Percentiles rank a stretch among this genome's conserved stretches.
phyloP scores from a whole-genome alignment of 2,329 filamentous ascomycete genomes.

The Penicillium sp. region DNA sequence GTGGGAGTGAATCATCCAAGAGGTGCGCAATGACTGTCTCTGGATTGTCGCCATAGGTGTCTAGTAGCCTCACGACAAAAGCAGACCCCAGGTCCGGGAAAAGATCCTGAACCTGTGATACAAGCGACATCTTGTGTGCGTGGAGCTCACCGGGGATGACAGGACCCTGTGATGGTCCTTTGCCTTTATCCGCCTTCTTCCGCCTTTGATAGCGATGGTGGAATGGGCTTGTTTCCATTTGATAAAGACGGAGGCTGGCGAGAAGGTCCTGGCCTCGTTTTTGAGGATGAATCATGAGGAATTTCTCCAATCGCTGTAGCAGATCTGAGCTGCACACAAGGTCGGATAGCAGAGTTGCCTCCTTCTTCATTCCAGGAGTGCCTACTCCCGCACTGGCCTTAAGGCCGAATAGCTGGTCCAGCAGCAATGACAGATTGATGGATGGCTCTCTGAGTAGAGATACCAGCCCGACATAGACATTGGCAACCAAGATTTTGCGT shows the following conservation, averaged over 20 bases:
- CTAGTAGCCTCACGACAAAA: slow-evolving; percentile 77
- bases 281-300: slow-evolving; percentile 39
- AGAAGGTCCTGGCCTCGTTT: slow-evolving; percentile 49
- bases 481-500: slow-evolving; percentile 70
- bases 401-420: slow-evolving; percentile 81
- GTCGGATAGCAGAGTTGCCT: slow-evolving; percentile 73
- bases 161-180: slow-evolving; percentile 37
- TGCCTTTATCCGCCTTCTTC: slow-evolving; percentile 46
- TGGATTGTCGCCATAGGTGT: slow-evolving; percentile 75
- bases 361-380: slow-evolving; percentile 43
- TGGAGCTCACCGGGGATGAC: slow-evolving; percentile 60
- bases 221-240: slow-evolving; percentile 42
- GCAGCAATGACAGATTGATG: slow-evolving; percentile 73
- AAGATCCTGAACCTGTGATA: slow-evolving; percentile 89
- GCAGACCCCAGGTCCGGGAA: slow-evolving; percentile 85
- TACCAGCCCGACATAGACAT: slow-evolving; percentile 73
- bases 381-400: slow-evolving; percentile 72
- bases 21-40: slow-evolving; percentile 82
- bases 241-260: slow-evolving; percentile 45
- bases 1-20: slow-evolving; percentile 74
- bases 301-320: slow-evolving; percentile 51
- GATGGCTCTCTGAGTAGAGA: slow-evolving; percentile 69
- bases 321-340: slow-evolving; percentile 80
- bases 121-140: slow-evolving; percentile 78
- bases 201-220: slow-evolving; percentile 49